A percentile compares a stretch with the other conserved stretches of the same genome.
These are phyloP conservation scores for Sisymbrium altissimum DNA, from an alignment of 345 rosid genomes.

Conservation along the genomic window DNA sequence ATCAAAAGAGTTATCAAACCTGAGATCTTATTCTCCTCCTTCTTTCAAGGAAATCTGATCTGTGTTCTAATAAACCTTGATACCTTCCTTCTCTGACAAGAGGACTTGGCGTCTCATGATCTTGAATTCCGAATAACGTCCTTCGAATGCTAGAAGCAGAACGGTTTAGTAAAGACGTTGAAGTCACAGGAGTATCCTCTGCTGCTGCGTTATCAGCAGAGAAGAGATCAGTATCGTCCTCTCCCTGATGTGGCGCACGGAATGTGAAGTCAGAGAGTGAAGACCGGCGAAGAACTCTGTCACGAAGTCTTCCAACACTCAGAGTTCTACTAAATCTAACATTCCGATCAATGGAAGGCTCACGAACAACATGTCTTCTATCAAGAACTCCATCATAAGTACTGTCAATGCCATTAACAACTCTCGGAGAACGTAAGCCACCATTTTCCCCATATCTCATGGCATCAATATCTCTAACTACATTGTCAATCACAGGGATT, in stretches of 20 bases:
- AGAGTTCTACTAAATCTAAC: conserved; percentile 87
- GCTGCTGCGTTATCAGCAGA: conserved; percentile 40
- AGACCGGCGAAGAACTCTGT: conserved; percentile 86
- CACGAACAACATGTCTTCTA: conserved; percentile 54
- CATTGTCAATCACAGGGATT: conserved; percentile 34
- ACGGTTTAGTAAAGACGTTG: conserved; percentile 42
- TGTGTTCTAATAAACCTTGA: conserved; percentile 73
- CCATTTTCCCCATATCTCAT: conserved; percentile 37
- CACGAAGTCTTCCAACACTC: conserved; percentile 98
- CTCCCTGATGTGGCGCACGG: conserved; percentile 51
- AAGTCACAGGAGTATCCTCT: conserved; percentile 33
- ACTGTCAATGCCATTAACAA: conserved; percentile 41
- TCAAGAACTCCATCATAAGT: conserved; percentile 46
- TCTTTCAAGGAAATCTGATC: conserved; percentile 89
- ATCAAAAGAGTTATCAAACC: conserved; percentile 44
- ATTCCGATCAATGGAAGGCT: conserved; percentile 63
- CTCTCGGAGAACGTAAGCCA: conserved; percentile 36
- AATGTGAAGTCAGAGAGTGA: conserved; percentile 56
- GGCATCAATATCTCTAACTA: conserved; percentile 30
- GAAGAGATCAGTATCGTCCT: conserved; percentile 44
- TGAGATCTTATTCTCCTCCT: conserved; percentile 95
- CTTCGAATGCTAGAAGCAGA: conserved; percentile 46
- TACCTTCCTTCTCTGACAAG: conserved; percentile 76
- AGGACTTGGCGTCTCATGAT: conserved; percentile 56
- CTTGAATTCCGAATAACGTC: conserved; percentile 52